Conservation (phyloP, 2,329 filamentous ascomycete genomes). For the Clarireedia hainanense region DNA sequence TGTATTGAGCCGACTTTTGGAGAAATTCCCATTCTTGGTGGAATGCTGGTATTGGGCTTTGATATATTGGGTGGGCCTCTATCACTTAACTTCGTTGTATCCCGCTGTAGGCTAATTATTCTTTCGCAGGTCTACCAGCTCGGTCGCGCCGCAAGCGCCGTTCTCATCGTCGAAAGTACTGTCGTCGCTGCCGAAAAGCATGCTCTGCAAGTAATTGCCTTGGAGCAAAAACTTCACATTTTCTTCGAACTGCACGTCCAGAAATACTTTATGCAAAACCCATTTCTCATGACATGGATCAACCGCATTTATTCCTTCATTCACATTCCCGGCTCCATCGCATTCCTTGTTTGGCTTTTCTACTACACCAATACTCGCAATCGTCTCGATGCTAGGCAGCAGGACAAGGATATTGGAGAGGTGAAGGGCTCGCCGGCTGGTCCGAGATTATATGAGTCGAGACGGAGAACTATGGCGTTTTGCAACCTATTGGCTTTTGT, state of each 20-base stretch:
- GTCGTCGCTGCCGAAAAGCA: constrained; percentile 55
- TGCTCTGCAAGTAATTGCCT: constrained; percentile 57
- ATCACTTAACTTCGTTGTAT: not conserved
- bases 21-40: constrained; percentile 62
- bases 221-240: constrained; percentile 57
- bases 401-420: constrained; percentile 31
- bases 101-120: not conserved
- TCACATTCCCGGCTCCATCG: constrained; percentile 68
- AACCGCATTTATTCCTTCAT: constrained; percentile 71
- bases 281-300: constrained; percentile 56
- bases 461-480: constrained; percentile 47
- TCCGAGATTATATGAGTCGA: constrained; percentile 45
- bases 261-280: constrained; percentile 44
- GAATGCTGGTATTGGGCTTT: constrained; percentile 73
- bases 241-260: constrained; percentile 60
- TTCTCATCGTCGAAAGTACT: constrained; percentile 60
- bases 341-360: constrained; percentile 60
- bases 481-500: constrained; percentile 53
- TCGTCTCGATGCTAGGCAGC: constrained; percentile 18
- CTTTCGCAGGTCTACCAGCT: constrained; percentile 59
- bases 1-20: constrained; percentile 54
- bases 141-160: constrained; percentile 61
- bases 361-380: constrained; percentile 58
- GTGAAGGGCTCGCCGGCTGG: constrained; percentile 37
- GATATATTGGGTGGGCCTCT: constrained; percentile 61